These are phyloP conservation scores for Selaginella moellendorffii DNA, from an alignment of 75 land plant genomes.

Conservation along the genomic window DNA sequence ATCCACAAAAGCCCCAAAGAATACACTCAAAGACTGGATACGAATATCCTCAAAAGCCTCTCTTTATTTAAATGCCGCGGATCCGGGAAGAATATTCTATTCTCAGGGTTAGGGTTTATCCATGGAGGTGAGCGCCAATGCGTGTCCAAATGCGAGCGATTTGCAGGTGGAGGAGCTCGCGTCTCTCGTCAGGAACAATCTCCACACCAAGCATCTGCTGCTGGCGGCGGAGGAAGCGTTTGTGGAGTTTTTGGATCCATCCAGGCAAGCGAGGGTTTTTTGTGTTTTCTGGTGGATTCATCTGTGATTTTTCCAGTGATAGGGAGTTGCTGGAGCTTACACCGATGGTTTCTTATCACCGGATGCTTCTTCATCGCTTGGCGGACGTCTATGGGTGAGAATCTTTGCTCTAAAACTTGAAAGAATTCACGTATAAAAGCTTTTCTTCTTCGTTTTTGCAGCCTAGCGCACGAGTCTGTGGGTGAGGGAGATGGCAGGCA, in stretches of 20 bases:
- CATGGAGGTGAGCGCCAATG: too few species aligned
- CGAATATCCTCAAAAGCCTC: too few species aligned
- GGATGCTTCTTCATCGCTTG: constrained; percentile 86
- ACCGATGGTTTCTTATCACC: constrained; percentile 79
- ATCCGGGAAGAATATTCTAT: too few species aligned
- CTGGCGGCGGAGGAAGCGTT: constrained; percentile 75
- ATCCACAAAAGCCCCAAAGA: too few species aligned
- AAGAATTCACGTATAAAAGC: too few species aligned
- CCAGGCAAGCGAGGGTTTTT: constrained; percentile 49
- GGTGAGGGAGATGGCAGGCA: constrained; percentile 85
- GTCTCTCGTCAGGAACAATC: constrained; percentile 73
- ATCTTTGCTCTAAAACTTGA: too few species aligned
- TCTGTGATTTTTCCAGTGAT: too few species aligned
- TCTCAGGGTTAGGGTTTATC: too few species aligned
- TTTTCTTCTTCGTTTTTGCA: constrained; percentile 13
- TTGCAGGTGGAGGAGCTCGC: constrained; percentile 88
- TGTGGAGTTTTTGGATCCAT: constrained; percentile 43
- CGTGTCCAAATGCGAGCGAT: neutral
- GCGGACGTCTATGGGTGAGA: constrained; percentile 90
- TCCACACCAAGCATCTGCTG: constrained; percentile 69
- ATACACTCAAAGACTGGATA: too few species aligned
- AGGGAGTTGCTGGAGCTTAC: constrained; percentile 72
- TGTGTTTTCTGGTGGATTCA: too few species aligned
- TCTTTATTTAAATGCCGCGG: too few species aligned
- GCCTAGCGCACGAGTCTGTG: constrained; percentile 76